These are phyloP conservation scores for Cairneyella variabilis DNA, from an alignment of 495 filamentous ascomycete genomes.

Conservation along the genomic window DNA sequence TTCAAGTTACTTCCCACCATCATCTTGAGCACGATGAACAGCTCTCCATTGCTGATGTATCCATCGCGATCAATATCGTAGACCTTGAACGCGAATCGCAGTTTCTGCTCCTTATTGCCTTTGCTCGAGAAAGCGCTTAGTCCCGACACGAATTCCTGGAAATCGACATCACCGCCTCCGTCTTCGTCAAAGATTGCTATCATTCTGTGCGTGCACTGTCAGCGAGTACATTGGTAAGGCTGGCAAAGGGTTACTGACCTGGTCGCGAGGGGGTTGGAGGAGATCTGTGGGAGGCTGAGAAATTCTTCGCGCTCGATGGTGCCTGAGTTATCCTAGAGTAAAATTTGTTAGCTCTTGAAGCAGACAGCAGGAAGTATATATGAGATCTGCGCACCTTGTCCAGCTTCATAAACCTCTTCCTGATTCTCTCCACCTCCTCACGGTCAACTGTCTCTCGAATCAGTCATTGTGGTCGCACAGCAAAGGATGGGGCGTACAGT, in stretches of 20 bases:
- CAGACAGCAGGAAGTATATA: not conserved
- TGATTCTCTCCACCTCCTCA: slow-evolving; percentile 91
- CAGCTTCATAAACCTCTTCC: slow-evolving; percentile 98
- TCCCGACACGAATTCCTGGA: slow-evolving; percentile 97
- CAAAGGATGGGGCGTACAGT: slow-evolving; percentile 62
- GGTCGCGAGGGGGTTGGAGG: slow-evolving; percentile 94
- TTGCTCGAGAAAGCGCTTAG: slow-evolving; percentile 94
- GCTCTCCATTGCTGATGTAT: slow-evolving; percentile 97
- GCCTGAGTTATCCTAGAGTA: slow-evolving; percentile 84
- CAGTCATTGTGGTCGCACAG: not conserved
- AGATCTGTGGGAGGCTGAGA: slow-evolving; percentile 93
- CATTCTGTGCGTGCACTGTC: slow-evolving; percentile 60
- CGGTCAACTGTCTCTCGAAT: slow-evolving; percentile 70
- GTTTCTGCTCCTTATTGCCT: slow-evolving; percentile 98
- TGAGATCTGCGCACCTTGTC: slow-evolving; percentile 67
- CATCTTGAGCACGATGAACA: slow-evolving; percentile 99
- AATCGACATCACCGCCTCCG: slow-evolving; percentile 96
- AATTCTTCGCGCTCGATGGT: slow-evolving; percentile 99
- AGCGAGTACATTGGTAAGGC: slow-evolving; percentile 1
- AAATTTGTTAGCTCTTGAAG: not conserved
- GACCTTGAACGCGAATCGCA: slow-evolving; percentile 97
- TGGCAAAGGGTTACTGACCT: slow-evolving; percentile 47
- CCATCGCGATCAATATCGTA: slow-evolving; percentile 99
- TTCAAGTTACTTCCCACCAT: slow-evolving; percentile 99
- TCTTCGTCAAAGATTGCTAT: slow-evolving; percentile 99